Evolutionary conservation across 148 eudicot genomes (phyloP).

Genomic region (Cornus suecica): DNA sequence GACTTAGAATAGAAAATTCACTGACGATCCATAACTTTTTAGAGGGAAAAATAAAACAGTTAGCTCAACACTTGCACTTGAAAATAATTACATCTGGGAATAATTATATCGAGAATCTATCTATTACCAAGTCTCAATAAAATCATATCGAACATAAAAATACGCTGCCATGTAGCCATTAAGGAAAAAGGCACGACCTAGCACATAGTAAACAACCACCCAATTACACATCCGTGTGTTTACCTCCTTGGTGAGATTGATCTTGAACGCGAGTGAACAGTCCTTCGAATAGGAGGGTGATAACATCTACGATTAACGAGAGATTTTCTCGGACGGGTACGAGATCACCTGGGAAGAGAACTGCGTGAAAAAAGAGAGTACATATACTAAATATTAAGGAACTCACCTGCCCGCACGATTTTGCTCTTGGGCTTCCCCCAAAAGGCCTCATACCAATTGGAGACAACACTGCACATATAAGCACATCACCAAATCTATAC

Average conservation of each 20-base stretch:
- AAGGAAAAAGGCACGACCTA: not conserved
- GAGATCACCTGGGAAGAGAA: slow-evolving; percentile 74
- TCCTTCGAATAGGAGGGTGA: slow-evolving; percentile 87
- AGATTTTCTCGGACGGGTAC: slow-evolving; percentile 89
- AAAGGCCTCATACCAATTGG: too few species aligned
- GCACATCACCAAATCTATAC: too few species aligned
- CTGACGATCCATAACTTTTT: not conserved
- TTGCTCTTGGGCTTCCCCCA: too few species aligned
- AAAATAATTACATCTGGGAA: too few species aligned
- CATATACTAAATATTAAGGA: too few species aligned
- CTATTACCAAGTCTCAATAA: not conserved
- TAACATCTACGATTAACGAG: slow-evolving; percentile 77
- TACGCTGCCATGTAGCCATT: not conserved
- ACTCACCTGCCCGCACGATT: too few species aligned
- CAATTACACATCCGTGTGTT: not conserved
- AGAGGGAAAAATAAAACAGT: too few species aligned
- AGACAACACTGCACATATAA: too few species aligned
- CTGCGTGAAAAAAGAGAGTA: slow-evolving; percentile 31
- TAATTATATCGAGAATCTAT: not conserved
- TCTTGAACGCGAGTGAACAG: slow-evolving; percentile 70
- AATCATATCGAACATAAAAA: too few species aligned
- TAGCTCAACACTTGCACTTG: not conserved
- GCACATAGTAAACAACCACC: not conserved
- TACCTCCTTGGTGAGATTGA: slow-evolving; percentile 89
- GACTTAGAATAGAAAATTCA: not conserved